Evolutionary conservation across 495 filamentous ascomycete species (phyloP), one percentile per base, ranked within the genome.

Genomic region (Penicillium dipodomyicola): DNA sequence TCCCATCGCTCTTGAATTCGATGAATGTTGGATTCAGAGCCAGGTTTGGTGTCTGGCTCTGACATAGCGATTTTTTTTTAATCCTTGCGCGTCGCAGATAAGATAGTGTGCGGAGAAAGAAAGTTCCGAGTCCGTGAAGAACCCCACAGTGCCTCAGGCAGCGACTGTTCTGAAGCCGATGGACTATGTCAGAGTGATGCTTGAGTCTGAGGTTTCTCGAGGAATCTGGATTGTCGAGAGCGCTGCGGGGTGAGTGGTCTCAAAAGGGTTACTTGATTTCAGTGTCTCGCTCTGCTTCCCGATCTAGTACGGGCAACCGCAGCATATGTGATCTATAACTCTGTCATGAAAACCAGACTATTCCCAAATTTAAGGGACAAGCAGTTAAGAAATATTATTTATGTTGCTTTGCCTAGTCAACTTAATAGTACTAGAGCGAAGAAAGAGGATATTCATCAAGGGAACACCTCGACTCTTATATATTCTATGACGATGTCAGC

Each of bases 61-160:
- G 45, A 30, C 45, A 48, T 48, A 29, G 45, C 45, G 51, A 32
- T n/a, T n/a, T 47, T 47, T 54, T 48, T 48, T 45, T 32, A 17
- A 29, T 17, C 41, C 40, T 15, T 23, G 41, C 14, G 9, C 17
- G 15, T 48, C 5, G 15, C n/a, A 19, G 52, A 54, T 54, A 54
- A 54, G 52, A 54, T 54, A 54, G 20, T 32, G 8, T 0, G 6
- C 41, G 41, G 52, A 23, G 22, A 37, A 45, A 52, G 19, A 17
- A 52, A 41, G 9, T 41, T 41, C 49, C 49, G 49, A 19, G 3
- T 48, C 45, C 45, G 45, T 52, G 49, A 52, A 40, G 49, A 52
- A 52, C 10, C 23, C 29, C 32, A 40, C 15, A 0, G 2, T 27
- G 12, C 22, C 12, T 22, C 25, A 15, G 20, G 42, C 42, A 44